Percentiles rank a stretch among this genome's conserved stretches.
Conservation (phyloP, 2,329 filamentous ascomycete species). For the Fusarium palustre region DNA sequence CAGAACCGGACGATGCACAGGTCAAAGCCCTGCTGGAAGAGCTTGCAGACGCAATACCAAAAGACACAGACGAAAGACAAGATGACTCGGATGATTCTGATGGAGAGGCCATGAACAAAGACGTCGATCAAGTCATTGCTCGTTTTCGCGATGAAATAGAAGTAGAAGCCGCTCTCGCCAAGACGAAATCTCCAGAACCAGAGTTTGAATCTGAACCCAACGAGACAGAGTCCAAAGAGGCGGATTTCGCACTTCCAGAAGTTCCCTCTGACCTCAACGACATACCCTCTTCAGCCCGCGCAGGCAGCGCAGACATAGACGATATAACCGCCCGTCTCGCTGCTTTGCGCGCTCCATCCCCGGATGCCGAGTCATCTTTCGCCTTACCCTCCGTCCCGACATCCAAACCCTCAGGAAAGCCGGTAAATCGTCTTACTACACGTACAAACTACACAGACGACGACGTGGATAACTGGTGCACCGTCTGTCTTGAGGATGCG, state of each 20-base stretch:
- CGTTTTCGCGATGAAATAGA: constrained; percentile 61
- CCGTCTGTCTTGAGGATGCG: constrained; percentile 84
- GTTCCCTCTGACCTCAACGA: constrained; percentile 60
- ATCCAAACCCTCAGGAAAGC: constrained; percentile 59
- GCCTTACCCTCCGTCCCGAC: constrained; percentile 64
- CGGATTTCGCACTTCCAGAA: constrained; percentile 57
- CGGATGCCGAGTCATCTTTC: constrained; percentile 47
- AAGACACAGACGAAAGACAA: constrained; percentile 29
- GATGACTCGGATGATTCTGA: constrained; percentile 60
- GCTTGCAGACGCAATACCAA: constrained; percentile 51
- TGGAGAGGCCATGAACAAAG: constrained; percentile 60
- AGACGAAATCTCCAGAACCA: constrained; percentile 19
- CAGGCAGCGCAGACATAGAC: constrained; percentile 50
- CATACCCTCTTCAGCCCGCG: constrained; percentile 46
- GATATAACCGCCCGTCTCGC: constrained; percentile 66
- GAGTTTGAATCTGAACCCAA: constrained; percentile 22
- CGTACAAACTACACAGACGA: constrained; percentile 70
- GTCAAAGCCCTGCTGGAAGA: constrained; percentile 55
- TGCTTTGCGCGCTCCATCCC: constrained; percentile 57
- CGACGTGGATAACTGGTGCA: constrained; percentile 82
- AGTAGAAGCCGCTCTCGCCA: constrained; percentile 46
- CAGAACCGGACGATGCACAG: constrained; percentile 47
- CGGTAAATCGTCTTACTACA: constrained; percentile 54
- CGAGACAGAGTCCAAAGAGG: constrained; percentile 6
- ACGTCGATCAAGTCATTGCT: constrained; percentile 60